Base-by-base conservation (phyloP, 495 filamentous ascomycete species). In the Cercophora newfieldiana region DNA sequence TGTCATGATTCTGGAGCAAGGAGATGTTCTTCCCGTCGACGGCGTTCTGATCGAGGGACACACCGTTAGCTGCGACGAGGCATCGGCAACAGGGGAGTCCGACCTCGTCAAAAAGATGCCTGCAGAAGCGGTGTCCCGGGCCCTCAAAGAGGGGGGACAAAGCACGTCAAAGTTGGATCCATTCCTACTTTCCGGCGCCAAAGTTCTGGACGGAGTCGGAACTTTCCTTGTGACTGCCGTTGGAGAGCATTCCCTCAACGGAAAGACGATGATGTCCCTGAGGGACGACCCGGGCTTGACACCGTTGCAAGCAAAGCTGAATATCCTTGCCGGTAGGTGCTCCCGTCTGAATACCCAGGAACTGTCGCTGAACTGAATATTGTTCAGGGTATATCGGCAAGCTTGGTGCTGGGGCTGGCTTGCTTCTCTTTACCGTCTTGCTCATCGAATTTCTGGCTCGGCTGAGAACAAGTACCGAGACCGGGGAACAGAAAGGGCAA, bases 251-350 rank as follows among this genome's bases (percentile, higher is more conserved):
- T 92, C 94, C 2, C 90, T 86, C 63, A 91, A 93, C 72, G 94
- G 94, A 50, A 93, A 92, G 70, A 96, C 91, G 53, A 89, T 97
- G 87, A 94, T 98, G 92, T 90, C 92, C 47, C 84, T 97, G 53
- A 91, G 90, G 53, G 91, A 94, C 59, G 91, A 94, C 63, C 88
- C 87, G 67, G 93, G 97, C 68, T 91, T 92, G 12, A 98, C 94
- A 2, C 94, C 94, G 16, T 80, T 98, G 50, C 94, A 98, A 75
- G 89, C 87, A 21, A 98, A 98, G 77, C 82, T 98, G 62, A 96
- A 95, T 69, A 79, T 86, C 22, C 82, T 98, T 51, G 94, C 94
- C 28, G 54, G 54, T 30, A 57, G 2, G 54, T 57, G 4, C 1
- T 19, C 16, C 54, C 1, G 6, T 57, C 6, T 8, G 4, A 26